A percentile compares a stretch with the other conserved stretches of the same genome.
These are phyloP conservation scores for Panicum virgatum DNA, from an alignment of 202 grass and related monocot species.

Conservation along the genomic window DNA sequence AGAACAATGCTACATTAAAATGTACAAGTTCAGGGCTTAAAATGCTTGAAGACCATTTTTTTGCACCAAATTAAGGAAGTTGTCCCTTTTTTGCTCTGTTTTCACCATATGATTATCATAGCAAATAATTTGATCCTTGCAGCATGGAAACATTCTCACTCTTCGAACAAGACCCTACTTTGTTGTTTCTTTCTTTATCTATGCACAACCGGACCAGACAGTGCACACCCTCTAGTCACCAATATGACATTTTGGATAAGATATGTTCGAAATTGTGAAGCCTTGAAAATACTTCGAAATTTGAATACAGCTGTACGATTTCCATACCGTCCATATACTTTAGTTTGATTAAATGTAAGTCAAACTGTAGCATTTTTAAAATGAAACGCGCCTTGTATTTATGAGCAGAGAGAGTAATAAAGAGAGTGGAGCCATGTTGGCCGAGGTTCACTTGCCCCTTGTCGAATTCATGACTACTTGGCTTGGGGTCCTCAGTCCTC, in stretches of 20 bases:
- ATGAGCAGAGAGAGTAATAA: not conserved
- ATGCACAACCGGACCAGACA: not conserved
- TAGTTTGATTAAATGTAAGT: not conserved
- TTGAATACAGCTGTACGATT: not conserved
- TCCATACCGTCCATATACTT: not conserved
- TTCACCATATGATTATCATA: not conserved
- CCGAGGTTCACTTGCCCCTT: not conserved
- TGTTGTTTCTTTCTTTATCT: not conserved
- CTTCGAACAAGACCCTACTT: not conserved
- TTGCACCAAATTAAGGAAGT: not conserved
- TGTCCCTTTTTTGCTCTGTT: not conserved
- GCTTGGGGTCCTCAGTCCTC: not conserved
- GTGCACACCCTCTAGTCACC: not conserved
- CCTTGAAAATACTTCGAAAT: not conserved
- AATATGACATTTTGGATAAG: not conserved
- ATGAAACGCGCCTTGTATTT: not conserved
- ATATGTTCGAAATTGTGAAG: not conserved
- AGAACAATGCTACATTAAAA: not conserved
- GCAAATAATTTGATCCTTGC: not conserved
- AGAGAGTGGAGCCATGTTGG: not conserved
- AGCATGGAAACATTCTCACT: not conserved
- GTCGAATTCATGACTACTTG: not conserved
- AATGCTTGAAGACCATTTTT: not conserved
- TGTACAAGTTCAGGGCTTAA: not conserved
- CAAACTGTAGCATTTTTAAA: not conserved